These are phyloP conservation scores for Cyphellophora attinorum DNA, from an alignment of 2,329 filamentous ascomycete genomes.

Conservation along the genomic window DNA sequence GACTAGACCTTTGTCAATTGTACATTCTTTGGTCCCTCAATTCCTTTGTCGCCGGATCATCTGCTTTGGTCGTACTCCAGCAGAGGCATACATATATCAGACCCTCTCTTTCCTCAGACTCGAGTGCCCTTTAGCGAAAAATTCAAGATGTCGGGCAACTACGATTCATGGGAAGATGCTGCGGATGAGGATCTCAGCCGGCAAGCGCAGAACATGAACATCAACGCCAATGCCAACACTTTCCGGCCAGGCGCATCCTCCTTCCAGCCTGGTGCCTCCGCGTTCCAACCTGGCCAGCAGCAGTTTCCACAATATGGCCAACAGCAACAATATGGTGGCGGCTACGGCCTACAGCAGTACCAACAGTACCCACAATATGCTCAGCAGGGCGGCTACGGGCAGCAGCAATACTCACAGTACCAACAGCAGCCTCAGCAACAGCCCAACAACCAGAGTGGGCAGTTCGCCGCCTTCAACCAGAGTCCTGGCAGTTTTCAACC, in stretches of 20 bases:
- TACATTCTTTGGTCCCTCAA: background rate
- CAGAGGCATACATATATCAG: background rate
- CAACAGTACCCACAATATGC: constrained; percentile 48
- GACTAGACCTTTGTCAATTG: no score
- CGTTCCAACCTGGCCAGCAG: constrained; percentile 63
- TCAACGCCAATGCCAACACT: constrained; percentile 48
- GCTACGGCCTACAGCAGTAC: constrained; percentile 44
- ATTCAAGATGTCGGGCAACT: constrained; percentile 65
- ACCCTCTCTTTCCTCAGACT: background rate
- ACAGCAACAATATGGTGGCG: constrained; percentile 40
- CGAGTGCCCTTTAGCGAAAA: background rate
- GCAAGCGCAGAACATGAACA: constrained; percentile 66
- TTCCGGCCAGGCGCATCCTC: constrained; percentile 60
- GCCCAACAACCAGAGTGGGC: constrained; percentile 38
- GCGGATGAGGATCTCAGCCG: constrained; percentile 61
- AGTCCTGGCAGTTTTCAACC: constrained; percentile 29
- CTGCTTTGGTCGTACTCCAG: background rate
- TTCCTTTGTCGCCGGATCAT: background rate
- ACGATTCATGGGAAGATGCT: constrained; percentile 89
- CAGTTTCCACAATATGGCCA: constrained; percentile 32
- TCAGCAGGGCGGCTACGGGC: constrained; percentile 35
- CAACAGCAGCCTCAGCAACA: constrained; percentile 25
- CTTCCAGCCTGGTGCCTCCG: constrained; percentile 63
- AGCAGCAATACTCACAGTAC: constrained; percentile 38
- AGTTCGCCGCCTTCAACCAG: constrained; percentile 35